Evolutionary conservation across 495 filamentous ascomycete genomes (phyloP).

Genomic region (Penicillium maclennaniae): DNA sequence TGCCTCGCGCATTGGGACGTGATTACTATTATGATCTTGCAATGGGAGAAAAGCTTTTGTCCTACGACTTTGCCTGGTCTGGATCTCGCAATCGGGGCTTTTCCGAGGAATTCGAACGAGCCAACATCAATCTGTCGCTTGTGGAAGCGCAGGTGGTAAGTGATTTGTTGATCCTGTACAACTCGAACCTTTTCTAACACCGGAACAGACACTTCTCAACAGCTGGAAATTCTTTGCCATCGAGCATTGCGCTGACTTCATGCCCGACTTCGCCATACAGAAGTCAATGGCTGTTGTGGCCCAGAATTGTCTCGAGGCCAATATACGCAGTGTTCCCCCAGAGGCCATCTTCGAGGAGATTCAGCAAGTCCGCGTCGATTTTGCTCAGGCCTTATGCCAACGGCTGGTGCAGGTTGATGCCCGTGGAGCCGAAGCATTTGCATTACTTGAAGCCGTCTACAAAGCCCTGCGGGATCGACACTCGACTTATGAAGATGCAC

Average conservation of each 20-base stretch:
- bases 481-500: conserved; percentile 59
- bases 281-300: conserved; percentile 63
- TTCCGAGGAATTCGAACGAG: conserved; percentile 70
- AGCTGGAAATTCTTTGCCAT: conserved; percentile 87
- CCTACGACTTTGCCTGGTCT: conserved; percentile 71
- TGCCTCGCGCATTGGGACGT: conserved; percentile 57
- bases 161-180: conserved; percentile 11
- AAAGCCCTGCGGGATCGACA: conserved; percentile 60
- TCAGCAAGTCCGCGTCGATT: conserved; percentile 64
- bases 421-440: conserved; percentile 55
- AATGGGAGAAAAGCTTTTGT: conserved; percentile 68
- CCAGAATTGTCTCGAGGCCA: conserved; percentile 68
- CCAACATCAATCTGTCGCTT: conserved; percentile 84
- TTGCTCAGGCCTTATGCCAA: conserved; percentile 74
- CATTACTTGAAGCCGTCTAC: conserved; percentile 63
- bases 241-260: conserved; percentile 71
- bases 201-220: conserved; percentile 63
- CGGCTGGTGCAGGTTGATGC: conserved; percentile 62
- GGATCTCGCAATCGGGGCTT: conserved; percentile 67
- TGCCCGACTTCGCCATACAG: conserved; percentile 58
- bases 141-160: conserved; percentile 88
- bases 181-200: conserved; percentile 23
- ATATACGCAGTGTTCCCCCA: conserved; percentile 59
- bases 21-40: conserved; percentile 79
- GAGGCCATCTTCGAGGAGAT: conserved; percentile 71